A percentile compares a stretch with the other conserved stretches of the same genome.
Conservation (phyloP, 2,329 filamentous ascomycete genomes). For the Septoria petroselini region DNA sequence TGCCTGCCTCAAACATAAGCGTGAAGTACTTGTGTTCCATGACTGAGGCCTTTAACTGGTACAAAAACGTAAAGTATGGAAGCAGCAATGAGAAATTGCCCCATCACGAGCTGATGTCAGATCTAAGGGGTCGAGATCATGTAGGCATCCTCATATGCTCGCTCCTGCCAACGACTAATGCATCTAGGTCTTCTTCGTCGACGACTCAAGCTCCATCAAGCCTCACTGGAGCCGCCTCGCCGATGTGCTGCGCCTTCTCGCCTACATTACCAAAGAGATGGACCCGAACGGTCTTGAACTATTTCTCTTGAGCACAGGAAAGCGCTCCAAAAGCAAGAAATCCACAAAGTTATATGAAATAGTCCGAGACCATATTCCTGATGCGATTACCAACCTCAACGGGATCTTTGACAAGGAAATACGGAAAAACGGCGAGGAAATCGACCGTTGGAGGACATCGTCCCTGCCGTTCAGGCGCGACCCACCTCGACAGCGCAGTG, state of each 20-base stretch:
- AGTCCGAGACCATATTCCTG: background rate
- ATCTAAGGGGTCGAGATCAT: no score
- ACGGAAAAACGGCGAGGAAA: background rate
- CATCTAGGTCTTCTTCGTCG: conserved; percentile 19
- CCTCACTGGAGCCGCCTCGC: conserved; percentile 9
- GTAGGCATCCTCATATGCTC: no score
- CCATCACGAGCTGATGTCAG: no score
- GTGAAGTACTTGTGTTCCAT: no score
- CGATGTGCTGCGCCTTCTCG: conserved; percentile 2
- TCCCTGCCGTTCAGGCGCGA: no score
- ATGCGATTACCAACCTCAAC: background rate
- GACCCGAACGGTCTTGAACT: conserved; percentile 18
- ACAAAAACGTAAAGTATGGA: no score
- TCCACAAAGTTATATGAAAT: background rate
- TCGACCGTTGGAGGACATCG: no score
- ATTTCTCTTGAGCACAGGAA: conserved; percentile 1
- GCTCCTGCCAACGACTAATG: no score
- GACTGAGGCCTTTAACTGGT: no score
- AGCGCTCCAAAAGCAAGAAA: background rate
- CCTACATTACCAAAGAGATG: conserved; percentile 10
- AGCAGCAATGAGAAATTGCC: no score
- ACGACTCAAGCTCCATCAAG: conserved; percentile 16
- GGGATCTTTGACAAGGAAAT: background rate
- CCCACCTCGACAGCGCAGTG: no score
- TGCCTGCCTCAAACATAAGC: no score